Evolutionary conservation across 345 rosid species (phyloP), one percentile per base, ranked within the genome.

Genomic region (Ceriops tagal): DNA sequence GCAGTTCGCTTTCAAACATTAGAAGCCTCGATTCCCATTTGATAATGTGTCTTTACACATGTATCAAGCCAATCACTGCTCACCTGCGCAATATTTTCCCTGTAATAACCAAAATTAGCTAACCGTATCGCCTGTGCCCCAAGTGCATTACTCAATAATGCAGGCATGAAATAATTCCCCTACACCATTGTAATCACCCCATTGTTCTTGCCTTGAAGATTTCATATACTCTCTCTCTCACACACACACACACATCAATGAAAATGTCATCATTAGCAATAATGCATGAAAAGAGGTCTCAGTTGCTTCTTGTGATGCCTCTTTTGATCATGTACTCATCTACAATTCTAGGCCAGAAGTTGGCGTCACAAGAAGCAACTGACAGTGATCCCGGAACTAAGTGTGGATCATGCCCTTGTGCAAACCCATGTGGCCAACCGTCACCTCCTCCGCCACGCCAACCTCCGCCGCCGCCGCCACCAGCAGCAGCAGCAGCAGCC

Each of bases 371-470:
- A 63, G 76, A 24, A 63, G 78, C 75, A 61, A 13, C 18, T 43
- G 16, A 10, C 3, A 39, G 5, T 43, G 62, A 66, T 16, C 28
- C 72, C 20, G 73, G 47, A 62, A 62, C 73, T 2, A 79, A 77
- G 79, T 86, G 90, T 66, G 90, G 82, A 72, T 65, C 83, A 56
- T 82, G 87, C 65, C 86, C 90, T 63, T 80, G 87, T 62, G 81
- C 49, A 27, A 72, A 79, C 71, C 85, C 90, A 19, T 86, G 92
- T 75, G 78, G 56, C 60, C 87, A 77, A 69, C 53, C 22, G n/a
- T 62, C 72, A 1, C 77, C 75, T 13, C 82, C 85, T 0, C 82
- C 79, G 0, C 86, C 84, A 0, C 82, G 77, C 0, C 81, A 80
- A 0, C 83, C 77, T 0, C 69, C 32, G 21, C 82, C 62, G 8